Conservation (phyloP, 179 eudicot genomes). For the Heliamphora pulchella region DNA sequence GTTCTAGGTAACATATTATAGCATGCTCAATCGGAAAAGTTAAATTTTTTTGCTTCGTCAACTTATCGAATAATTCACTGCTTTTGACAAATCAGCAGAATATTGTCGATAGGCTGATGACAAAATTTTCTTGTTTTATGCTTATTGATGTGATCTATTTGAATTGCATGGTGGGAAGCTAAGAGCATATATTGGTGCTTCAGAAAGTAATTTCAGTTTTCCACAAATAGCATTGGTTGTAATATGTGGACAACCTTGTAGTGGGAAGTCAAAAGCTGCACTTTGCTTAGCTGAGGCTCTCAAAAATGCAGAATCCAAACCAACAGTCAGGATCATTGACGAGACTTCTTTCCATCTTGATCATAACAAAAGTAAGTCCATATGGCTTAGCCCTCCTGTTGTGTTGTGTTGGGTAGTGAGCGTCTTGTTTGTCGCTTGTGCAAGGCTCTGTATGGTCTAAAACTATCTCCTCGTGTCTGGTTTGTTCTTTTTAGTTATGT, state of each 20-base stretch:
- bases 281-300: conserved; percentile 56
- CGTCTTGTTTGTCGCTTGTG: neutral
- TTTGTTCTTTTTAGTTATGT: neutral
- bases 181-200: neutral
- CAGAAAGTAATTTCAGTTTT: neutral
- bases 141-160: neutral
- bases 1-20: too few species aligned
- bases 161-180: neutral
- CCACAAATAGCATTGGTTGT: conserved; percentile 83
- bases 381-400: neutral
- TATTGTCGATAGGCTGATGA: too few species aligned
- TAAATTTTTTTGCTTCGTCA: too few species aligned
- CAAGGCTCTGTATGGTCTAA: neutral
- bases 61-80: too few species aligned
- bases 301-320: conserved; percentile 47
- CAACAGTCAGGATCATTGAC: conserved; percentile 51
- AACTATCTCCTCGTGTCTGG: neutral
- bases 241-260: conserved; percentile 86
- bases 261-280: conserved; percentile 81
- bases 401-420: neutral
- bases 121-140: neutral
- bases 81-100: too few species aligned
- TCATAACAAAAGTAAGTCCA: conserved; percentile 47
- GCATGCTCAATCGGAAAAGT: too few species aligned
- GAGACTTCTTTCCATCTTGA: conserved; percentile 81